Base-by-base conservation (phyloP, 2,329 filamentous ascomycete genomes). In the Phialophora tarda region DNA sequence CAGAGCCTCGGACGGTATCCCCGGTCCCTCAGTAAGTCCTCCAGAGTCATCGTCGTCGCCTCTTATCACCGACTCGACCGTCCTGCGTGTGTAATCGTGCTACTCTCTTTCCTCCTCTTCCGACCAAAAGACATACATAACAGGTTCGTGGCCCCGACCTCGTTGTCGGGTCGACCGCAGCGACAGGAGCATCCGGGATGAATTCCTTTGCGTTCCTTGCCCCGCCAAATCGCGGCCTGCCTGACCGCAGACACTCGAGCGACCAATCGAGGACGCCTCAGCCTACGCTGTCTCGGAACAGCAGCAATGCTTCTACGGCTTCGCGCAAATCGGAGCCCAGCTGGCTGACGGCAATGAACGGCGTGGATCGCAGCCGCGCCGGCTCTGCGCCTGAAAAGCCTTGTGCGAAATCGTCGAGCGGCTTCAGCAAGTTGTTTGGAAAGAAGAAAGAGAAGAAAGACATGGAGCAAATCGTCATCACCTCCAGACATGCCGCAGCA, bases 391-490 rank as follows among this genome's bases (percentile, higher is more conserved):
- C 44, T 51, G 58, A 34, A 26, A 53, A 55, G 1, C 41, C 63
- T 17, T 21, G 44, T 11, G 32, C 57, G n/a, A 63, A 59, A 14
- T 57, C 59, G 14, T 11, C 48, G n/a, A 64, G 32, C 14, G 59
- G 41, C 12, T 62, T 65, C n/a, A 54, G 41, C 56, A 64, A 58
- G 58, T 53, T 62, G 14, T 66, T 62, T 48, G 59, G 64, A 23
- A 67, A 32, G 24, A 66, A 64, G 48, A 66, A 69, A 48, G 61
- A 69, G 58, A 67, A 64, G 55, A 64, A 62, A 54, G 64, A 66
- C 14, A 30, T 41, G 17, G 61, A 69, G 24, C 61, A 50, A 17
- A 50, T 60, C 11, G 12, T 69, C 54, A 30, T 65, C 34, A 63
- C 58, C 8, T 62, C 65, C 17, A 47, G 59, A 41, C 62, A 66